phyloP scores from a whole-genome alignment of 2,329 filamentous ascomycete genomes.

The Talaromyces sp. region DNA sequence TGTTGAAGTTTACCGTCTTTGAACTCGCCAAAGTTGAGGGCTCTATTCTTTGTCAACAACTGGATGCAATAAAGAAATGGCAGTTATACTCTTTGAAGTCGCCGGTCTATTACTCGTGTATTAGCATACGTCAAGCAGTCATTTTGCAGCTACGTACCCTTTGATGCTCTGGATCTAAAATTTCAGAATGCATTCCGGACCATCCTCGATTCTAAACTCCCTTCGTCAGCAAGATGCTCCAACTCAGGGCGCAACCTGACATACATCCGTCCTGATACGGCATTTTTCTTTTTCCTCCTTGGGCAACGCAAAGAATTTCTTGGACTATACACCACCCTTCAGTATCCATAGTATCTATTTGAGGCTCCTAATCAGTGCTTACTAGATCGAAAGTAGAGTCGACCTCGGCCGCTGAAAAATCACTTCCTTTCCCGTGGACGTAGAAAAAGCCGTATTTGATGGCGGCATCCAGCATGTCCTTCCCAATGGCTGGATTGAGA shows the following conservation, averaged over 20 bases:
- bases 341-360: neutral
- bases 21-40: constrained; percentile 89
- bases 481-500: constrained; percentile 58
- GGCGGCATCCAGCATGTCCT: constrained; percentile 72
- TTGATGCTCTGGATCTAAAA: constrained; percentile 78
- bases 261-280: constrained; percentile 64
- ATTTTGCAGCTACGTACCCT: constrained; percentile 51
- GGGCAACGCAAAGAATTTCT: constrained; percentile 68
- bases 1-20: constrained; percentile 67
- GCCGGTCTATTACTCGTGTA: constrained; percentile 55
- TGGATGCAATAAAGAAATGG: neutral
- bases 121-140: constrained; percentile 3
- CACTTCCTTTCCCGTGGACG: constrained; percentile 68
- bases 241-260: constrained; percentile 14
- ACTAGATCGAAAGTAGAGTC: constrained; percentile 72
- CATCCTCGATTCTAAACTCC: constrained; percentile 72
- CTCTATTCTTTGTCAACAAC: constrained; percentile 51
- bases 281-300: constrained; percentile 69
- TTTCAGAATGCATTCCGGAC: constrained; percentile 84
- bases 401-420: constrained; percentile 65
- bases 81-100: constrained; percentile 81
- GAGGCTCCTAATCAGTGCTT: constrained; percentile 18
- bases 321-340: constrained; percentile 54
- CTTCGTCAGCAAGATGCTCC: neutral
- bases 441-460: constrained; percentile 85